phyloP scores from a whole-genome alignment of 164 flowering plant species.

The Vitis vinifera region DNA sequence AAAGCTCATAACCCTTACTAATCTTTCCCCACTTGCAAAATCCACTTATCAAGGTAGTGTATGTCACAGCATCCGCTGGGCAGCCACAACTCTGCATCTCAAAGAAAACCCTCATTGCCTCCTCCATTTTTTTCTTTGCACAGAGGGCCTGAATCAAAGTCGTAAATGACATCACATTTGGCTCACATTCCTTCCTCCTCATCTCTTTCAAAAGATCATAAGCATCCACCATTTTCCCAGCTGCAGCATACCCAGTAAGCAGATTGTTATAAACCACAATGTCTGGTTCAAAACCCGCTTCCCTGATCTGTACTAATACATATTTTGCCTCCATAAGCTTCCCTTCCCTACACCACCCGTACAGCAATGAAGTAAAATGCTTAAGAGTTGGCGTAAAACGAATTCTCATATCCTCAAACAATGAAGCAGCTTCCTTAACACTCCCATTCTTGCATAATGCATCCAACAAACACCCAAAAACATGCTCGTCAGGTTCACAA shows the following conservation, averaged over 20 bases:
- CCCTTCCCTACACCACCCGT: conserved; percentile 91
- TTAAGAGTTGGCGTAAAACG: conserved; percentile 61
- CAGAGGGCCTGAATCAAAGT: conserved; percentile 78
- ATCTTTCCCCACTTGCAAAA: conserved; percentile 85
- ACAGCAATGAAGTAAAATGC: conserved; percentile 78
- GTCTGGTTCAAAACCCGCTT: conserved; percentile 80
- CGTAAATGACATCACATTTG: conserved; percentile 81
- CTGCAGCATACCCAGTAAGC: conserved; percentile 65
- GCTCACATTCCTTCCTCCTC: conserved; percentile 68
- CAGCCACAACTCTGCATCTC: conserved; percentile 79
- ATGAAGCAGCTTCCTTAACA: conserved; percentile 78
- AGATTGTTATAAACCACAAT: conserved; percentile 79
- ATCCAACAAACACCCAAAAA: conserved; percentile 86
- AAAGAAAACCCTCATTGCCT: conserved; percentile 63
- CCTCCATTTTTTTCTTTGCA: conserved; percentile 64
- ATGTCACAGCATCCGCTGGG: conserved; percentile 76
- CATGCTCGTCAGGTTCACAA: conserved; percentile 79
- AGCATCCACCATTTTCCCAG: conserved; percentile 78
- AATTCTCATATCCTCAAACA: conserved; percentile 80
- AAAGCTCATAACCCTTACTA: conserved; percentile 59
- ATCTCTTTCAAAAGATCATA: conserved; percentile 71
- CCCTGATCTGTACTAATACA: conserved; percentile 77
- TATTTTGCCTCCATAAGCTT: conserved; percentile 84
- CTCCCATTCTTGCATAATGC: conserved; percentile 89
- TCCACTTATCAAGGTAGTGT: conserved; percentile 81